Percentiles rank a stretch among this genome's conserved stretches.
These are phyloP conservation scores for Aeminium ludgeri DNA, from an alignment of 495 filamentous ascomycete genomes.

Conservation along the genomic window DNA sequence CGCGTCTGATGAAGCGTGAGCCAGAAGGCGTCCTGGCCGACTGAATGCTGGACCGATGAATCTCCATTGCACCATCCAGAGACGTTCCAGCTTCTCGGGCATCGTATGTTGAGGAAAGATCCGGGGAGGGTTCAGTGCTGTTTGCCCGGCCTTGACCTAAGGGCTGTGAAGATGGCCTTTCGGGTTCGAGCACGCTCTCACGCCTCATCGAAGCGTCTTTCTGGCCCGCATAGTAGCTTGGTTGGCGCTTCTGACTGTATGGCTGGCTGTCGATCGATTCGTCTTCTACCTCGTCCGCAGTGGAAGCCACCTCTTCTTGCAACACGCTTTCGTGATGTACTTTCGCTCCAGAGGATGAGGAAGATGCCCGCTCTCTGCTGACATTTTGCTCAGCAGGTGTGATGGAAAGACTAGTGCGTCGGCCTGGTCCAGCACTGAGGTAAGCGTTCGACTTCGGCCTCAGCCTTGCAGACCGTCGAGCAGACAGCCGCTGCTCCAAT, in stretches of 20 bases:
- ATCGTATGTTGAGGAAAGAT: too few species aligned
- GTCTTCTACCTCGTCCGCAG: too few species aligned
- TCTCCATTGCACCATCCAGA: background rate
- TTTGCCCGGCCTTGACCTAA: background rate
- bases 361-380: constrained; percentile 2
- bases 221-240: background rate
- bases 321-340: background rate
- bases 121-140: too few species aligned
- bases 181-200: background rate
- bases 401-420: constrained; percentile 1
- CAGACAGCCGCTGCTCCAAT: constrained; percentile 6
- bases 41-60: too few species aligned
- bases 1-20: too few species aligned
- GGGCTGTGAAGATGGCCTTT: constrained; percentile 5
- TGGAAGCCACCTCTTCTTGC: too few species aligned
- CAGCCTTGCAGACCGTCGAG: constrained; percentile 2
- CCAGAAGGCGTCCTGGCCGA: too few species aligned
- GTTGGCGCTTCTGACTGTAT: background rate
- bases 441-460: constrained; percentile 1
- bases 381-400: constrained; percentile 3
- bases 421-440: constrained; percentile 10
- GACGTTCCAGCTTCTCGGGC: too few species aligned
- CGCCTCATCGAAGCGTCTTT: background rate
- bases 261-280: too few species aligned
- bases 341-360: constrained; percentile 3